Percentiles rank a stretch among this genome's conserved stretches.
These are phyloP conservation scores for Calcarisporium arbuscula DNA, from an alignment of 2,329 filamentous ascomycete genomes.

Conservation along the genomic window DNA sequence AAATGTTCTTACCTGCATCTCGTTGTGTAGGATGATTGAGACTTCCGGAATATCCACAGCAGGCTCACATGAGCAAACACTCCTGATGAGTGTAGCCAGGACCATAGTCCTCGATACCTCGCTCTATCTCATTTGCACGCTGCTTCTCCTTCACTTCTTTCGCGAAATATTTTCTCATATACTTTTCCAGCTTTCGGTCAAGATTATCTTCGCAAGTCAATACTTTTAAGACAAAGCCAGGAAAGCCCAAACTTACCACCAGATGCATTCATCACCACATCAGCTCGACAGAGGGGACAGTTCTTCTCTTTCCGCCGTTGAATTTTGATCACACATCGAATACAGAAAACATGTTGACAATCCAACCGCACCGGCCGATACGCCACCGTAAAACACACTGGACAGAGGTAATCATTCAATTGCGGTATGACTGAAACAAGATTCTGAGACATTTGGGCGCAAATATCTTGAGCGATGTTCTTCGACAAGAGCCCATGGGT, in stretches of 20 bases:
- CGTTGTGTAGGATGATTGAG: too few species aligned
- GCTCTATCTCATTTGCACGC: conserved; percentile 65
- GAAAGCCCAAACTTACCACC: conserved; percentile 38
- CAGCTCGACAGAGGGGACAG: conserved; percentile 71
- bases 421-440: conserved; percentile 71
- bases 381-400: conserved; percentile 72
- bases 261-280: conserved; percentile 65
- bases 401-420: conserved; percentile 77
- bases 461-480: conserved; percentile 68
- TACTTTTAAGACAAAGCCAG: background rate
- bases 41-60: too few species aligned
- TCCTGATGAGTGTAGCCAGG: conserved; percentile 53
- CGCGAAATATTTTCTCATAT: conserved; percentile 70
- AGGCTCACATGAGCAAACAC: conserved; percentile 58
- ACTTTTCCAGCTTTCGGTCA: conserved; percentile 61
- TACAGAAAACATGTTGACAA: conserved; percentile 77
- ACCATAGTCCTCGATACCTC: conserved; percentile 67
- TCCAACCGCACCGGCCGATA: conserved; percentile 73
- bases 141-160: conserved; percentile 62
- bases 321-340: conserved; percentile 74
- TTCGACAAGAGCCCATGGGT: conserved; percentile 57
- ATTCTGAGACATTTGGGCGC: conserved; percentile 65
- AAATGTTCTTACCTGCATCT: too few species aligned
- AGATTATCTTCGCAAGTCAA: conserved; percentile 49
- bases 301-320: conserved; percentile 61